Evolutionary conservation across 1,284 basidiomycete genomes (phyloP).

Genomic region (Rugosomyces carneus): DNA sequence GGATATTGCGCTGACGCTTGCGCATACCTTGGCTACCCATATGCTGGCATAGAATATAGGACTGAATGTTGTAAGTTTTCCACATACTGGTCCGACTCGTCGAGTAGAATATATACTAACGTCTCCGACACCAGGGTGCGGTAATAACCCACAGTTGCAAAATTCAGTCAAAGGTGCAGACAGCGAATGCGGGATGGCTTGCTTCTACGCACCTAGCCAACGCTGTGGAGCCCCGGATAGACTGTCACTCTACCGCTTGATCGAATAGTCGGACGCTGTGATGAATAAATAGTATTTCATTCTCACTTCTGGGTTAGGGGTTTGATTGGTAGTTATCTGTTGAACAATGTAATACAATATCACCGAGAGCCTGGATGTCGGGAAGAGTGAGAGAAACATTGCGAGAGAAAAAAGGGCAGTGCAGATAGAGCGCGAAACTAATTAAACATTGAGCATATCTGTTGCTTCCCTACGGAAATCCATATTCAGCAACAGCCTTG

Average conservation of each 20-base stretch:
- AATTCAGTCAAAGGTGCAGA: conserved; percentile 1
- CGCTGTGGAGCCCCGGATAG: conserved; percentile 13
- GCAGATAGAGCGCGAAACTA: neutral
- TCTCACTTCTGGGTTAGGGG: neutral
- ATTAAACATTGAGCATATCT: neutral
- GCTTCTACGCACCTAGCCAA: conserved; percentile 9
- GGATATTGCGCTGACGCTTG: conserved; percentile 7
- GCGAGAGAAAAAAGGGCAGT: neutral
- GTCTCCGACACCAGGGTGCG: conserved; percentile 3
- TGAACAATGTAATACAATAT: neutral
- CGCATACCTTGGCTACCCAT: neutral
- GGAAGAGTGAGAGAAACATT: neutral
- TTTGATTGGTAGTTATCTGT: neutral
- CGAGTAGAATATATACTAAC: neutral
- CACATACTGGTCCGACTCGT: neutral
- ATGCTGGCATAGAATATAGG: conserved; percentile 10
- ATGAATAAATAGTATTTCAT: too few relatives aligned
- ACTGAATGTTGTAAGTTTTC: conserved; percentile 9
- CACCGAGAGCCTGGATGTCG: neutral
- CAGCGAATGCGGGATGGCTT: conserved; percentile 13
- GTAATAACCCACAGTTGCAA: conserved; percentile 1
- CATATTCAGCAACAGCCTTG: conserved; percentile 49
- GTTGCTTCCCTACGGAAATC: neutral
- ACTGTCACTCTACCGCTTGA: conserved; percentile 10
- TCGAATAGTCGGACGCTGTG: neutral